Evolutionary conservation across 1,284 basidiomycete species (phyloP), one percentile per base, ranked within the genome.

Genomic region (Ganoderma leucocontextum): DNA sequence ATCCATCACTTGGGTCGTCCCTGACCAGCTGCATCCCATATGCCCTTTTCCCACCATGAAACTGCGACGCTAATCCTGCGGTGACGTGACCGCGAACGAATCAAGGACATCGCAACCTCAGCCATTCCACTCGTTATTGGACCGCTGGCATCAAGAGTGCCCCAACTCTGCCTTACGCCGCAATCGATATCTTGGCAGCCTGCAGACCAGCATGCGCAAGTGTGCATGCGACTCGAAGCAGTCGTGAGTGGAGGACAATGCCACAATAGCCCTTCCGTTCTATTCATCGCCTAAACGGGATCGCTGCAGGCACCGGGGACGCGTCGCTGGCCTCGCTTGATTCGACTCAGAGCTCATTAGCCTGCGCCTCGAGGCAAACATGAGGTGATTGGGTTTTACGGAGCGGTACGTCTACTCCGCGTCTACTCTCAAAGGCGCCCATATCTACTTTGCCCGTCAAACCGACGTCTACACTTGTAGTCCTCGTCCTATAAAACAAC

Each of bases 401-500:
- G 35, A 25, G 49, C 38, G 62, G 62, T 55, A 39, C 49, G 47
- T 9, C 61, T 47, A 42, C 7, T 25, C 10, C 44, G 29, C n/a
- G 33, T 58, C 35, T 38, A 49, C n/a, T 12, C 12, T 4, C 22
- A 22, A 5, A 38, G 19, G 35, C 55, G 55, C 55, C 19, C 35
- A 58, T 22, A n/a, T 35, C 19, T 12, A 17, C 35, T 58, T 38
- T 38, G 35, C 9, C 55, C 8, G 35, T 58, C 55, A 58, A 35
- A 57, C 35, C 55, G 9, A 15, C 19, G 15, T 36, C 22, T 2
- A 4, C 19, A n/a, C 35, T 33, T 58, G 35, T 5, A n/a, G 33
- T 35, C 35, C 44, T 49, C n/a, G 29, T 17, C n/a, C 62, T 63
- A 36, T 38, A 63, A 63, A 63, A 41, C 57, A 58, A 36, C 55